Evolutionary conservation across 108 stramenopile genomes (phyloP), one percentile per base, ranked within the genome.

Genomic region (Tribonema minus): DNA sequence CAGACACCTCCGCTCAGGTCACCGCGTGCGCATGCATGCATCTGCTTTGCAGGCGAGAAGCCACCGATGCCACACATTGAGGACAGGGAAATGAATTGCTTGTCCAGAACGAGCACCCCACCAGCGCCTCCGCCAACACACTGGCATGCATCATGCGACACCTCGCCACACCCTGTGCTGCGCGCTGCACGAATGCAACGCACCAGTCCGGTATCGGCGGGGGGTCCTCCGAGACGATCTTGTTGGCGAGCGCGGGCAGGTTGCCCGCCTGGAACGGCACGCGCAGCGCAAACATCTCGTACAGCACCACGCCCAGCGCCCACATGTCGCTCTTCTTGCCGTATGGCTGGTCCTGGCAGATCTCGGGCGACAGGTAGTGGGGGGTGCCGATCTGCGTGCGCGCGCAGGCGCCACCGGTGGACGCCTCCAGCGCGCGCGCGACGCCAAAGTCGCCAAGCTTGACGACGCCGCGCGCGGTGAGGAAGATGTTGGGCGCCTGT

Each of bases 401-500:
- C 31, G 74, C 12, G 65, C 64, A 23, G 25, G 76, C 76, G 39
- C 28, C 6, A 23, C 59, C 80, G 4, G 34, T 67, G 9, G 80
- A 31, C 3, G 80, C 29, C 30, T 81, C 80, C 32, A 81, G 67
- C 9, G 73, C 66, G 61, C 65, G 79, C 23, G 87, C 85, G 30
- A 88, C 71, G 33, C 87, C 87, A 60, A 88, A 88, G 68, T 88
- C 87, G 1, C 87, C 87, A 31, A 88, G 79, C 61, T 88, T 88
- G 9, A 86, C 85, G 7, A 88, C 64, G 26, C 87, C 87, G 3
- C 34, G 20, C 29, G 37, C 73, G 26, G 83, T 77, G 33, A 89
- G 54, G 68, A 89, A 86, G 38, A 87, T 80, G 70, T 89, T 89
- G 12, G 61, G 80, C n/a, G 84, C n/a, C n/a, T n/a, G n/a, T n/a